phyloP scores from a whole-genome alignment of 768 basidiomycete species.

The Nidularia pulvinata region DNA sequence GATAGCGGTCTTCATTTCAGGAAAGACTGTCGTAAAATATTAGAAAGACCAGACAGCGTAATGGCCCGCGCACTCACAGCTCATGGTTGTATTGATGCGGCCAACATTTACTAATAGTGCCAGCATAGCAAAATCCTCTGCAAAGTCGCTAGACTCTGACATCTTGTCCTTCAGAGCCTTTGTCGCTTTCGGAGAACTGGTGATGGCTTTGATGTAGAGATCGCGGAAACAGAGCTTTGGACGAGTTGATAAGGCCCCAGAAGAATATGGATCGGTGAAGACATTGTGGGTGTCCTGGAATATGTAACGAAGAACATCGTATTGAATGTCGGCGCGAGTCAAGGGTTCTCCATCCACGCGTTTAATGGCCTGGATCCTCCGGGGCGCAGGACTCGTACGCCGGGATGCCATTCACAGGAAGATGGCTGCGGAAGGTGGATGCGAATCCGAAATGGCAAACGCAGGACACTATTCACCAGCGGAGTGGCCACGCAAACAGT shows the following conservation, averaged over 20 bases:
- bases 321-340: slow-evolving; percentile 69
- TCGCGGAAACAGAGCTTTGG: slow-evolving; percentile 57
- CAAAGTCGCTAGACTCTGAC: slow-evolving; percentile 54
- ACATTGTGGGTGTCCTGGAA: slow-evolving; percentile 68
- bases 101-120: slow-evolving; percentile 78
- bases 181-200: slow-evolving; percentile 65
- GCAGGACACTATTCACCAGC: no score
- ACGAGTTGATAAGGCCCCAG: slow-evolving; percentile 8
- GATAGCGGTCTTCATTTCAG: slow-evolving; percentile 77
- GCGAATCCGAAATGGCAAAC: no score
- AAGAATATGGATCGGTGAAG: slow-evolving; percentile 44
- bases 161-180: slow-evolving; percentile 75
- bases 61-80: slow-evolving; percentile 49
- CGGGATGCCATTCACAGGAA: slow-evolving; percentile 23
- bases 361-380: slow-evolving; percentile 46
- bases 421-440: no score
- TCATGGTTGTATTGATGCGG: slow-evolving; percentile 80
- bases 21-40: slow-evolving; percentile 51
- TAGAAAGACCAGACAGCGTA: slow-evolving; percentile 3
- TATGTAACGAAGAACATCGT: slow-evolving; percentile 76
- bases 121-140: slow-evolving; percentile 74
- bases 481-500: no score
- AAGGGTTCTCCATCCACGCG: slow-evolving; percentile 67
- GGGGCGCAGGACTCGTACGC: slow-evolving; percentile 38
- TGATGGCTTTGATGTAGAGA: slow-evolving; percentile 50